Percentiles rank a stretch among this genome's conserved stretches.
These are phyloP conservation scores for Castanospermum australe DNA, from an alignment of 306 rosid genomes.

Conservation along the genomic window DNA sequence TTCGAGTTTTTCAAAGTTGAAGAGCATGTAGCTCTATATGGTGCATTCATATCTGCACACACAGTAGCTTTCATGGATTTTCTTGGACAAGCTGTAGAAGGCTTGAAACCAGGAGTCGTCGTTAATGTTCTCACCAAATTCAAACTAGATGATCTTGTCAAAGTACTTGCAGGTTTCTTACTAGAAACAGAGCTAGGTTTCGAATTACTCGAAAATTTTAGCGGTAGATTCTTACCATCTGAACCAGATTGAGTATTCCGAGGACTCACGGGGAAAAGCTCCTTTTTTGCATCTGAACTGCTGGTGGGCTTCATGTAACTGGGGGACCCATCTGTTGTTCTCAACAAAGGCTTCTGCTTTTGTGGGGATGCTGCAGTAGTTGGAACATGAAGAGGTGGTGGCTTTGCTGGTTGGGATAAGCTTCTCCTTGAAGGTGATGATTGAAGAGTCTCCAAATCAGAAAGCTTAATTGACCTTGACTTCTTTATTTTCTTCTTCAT, in stretches of 20 bases:
- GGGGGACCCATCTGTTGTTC: conserved; percentile 39
- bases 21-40: conserved; percentile 66
- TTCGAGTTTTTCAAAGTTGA: conserved; percentile 66
- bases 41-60: conserved; percentile 43
- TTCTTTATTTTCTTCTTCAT: conserved; percentile 62
- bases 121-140: conserved; percentile 49
- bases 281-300: conserved; percentile 70
- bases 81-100: conserved; percentile 35
- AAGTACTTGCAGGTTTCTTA: conserved; percentile 34
- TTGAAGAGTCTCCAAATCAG: conserved; percentile 44
- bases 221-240: conserved; percentile 41
- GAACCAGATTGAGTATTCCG: conserved; percentile 28
- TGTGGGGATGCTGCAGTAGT: conserved; percentile 21
- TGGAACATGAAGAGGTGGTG: conserved; percentile 39
- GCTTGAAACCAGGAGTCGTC: conserved; percentile 51
- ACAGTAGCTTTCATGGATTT: conserved; percentile 44
- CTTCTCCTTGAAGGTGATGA: conserved; percentile 39
- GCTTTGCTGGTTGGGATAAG: conserved; percentile 46
- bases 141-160: conserved; percentile 45
- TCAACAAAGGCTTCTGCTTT: conserved; percentile 40
- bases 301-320: conserved; percentile 83
- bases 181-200: conserved; percentile 33
- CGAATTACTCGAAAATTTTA: conserved; percentile 28
- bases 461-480: conserved; percentile 54
- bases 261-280: conserved; percentile 42